These are phyloP conservation scores for Aspergillus cristatus DNA, from an alignment of 495 filamentous ascomycete species.

Conservation along the genomic window DNA sequence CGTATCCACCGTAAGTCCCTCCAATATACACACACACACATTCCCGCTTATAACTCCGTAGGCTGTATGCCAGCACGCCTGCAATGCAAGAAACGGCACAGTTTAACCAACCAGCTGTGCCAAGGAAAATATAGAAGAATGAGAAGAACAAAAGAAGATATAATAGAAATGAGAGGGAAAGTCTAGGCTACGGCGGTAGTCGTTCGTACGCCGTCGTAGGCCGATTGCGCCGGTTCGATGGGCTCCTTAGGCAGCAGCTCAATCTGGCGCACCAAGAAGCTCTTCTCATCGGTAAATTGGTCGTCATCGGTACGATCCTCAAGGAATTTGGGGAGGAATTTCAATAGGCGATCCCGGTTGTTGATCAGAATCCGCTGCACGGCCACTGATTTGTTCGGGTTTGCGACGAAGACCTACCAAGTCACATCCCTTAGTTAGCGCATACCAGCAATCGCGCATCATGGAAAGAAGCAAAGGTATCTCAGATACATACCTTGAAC, in stretches of 20 bases:
- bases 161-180: not conserved
- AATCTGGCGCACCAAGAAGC: constrained; percentile 92
- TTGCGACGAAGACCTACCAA: constrained; percentile 87
- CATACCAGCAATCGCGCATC: not conserved
- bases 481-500: constrained; percentile 62
- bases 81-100: not conserved
- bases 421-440: constrained; percentile 14
- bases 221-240: constrained; percentile 36
- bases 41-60: not conserved
- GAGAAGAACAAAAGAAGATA: constrained; percentile 2
- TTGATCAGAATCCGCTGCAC: constrained; percentile 93
- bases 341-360: constrained; percentile 83
- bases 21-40: not conserved
- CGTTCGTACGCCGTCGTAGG: constrained; percentile 16
- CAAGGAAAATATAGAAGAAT: constrained; percentile 4
- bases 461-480: not conserved
- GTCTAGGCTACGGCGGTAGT: constrained; percentile 24
- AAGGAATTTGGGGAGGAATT: constrained; percentile 82
- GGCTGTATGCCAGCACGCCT: not conserved
- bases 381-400: constrained; percentile 87
- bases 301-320: constrained; percentile 96
- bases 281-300: constrained; percentile 96
- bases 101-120: not conserved
- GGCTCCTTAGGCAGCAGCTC: constrained; percentile 63
- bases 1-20: not conserved